Base-by-base conservation (phyloP, 2,329 filamentous ascomycete species). In the Colletotrichum sp. region DNA sequence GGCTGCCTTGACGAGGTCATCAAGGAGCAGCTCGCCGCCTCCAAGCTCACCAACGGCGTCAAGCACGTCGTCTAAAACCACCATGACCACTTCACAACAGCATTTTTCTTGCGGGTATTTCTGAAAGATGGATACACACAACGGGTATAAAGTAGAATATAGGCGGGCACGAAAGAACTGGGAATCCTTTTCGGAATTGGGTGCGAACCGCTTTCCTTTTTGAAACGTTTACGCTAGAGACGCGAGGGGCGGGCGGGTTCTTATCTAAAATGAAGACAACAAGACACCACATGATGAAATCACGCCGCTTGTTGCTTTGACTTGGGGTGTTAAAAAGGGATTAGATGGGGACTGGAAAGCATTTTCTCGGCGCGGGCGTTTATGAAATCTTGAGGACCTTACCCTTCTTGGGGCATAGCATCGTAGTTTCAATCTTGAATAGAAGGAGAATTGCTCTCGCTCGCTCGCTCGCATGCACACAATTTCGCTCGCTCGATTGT, bases 1-100 rank as follows among this genome's bases (percentile, higher is more conserved):
- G 94, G 94, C 16, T 90, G 93, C 81, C 86, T 96, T 63, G 91
- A 88, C 30, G 72, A 82, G 65, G 80, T 87, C 34, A 81, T 82
- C 38, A 79, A 82, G 77, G 80, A 82, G 67, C 73, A 80, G 26
- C 78, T 79, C 67, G 74, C 57, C 2, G 65, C 64, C 58, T 48
- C 70, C 48, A 76, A 76, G 43, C 32, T 43, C 43, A 18, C 65
- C 64, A 76, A 76, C 70, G 74, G 74, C 58, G 64, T 57, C 57
- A 76, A 74, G 64, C 74, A 76, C 43, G 74, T 74, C 34, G 71
- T 76, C 7, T 76, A 52, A 76, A 66, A 65, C n/a, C 43, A 52
- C 38, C 18, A 48, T 3, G 12, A 52, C 43, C n/a, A 52, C n/a
- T 12, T 10, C 7, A 57, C 8, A 30, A 58, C 58, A 61, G 58